Base-by-base conservation (phyloP, 108 stramenopile species). In the Craspedostauros australis region DNA sequence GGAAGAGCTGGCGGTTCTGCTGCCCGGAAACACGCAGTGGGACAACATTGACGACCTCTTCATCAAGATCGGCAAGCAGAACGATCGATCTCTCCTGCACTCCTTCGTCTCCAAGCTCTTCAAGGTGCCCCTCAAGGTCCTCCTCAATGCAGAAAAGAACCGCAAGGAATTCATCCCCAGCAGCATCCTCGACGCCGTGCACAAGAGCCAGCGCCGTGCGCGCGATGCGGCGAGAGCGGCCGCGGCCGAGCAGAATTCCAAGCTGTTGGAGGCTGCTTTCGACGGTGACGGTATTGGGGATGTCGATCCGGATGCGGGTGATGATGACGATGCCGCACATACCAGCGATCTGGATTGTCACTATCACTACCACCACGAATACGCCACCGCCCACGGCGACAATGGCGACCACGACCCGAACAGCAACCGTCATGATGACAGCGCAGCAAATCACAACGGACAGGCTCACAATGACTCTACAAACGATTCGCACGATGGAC, bases 1-100 rank as follows among this genome's bases (percentile, higher is more conserved):
- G 4, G 64, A 81, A 15, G 80, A 83, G 15, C 24, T 91, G 12
- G 54, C 62, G 6, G 46, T 33, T 24, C 70, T 84, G 33, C 53
- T 91, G 28, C 84, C 82, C n/a, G 82, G 82, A 20, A 81, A 73
- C 30, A 72, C 88, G 9, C 77, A 68, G 21, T 86, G 68, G 45
- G 49, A 64, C 9, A 76, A 82, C 40, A 65, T 82, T 29, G 70
- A 82, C 23, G 84, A 86, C 6, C 49, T 91, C 19, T 48, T 86
- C 14, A 55, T 75, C 9, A 76, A 64, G 20, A 72, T 90, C 39
- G 89, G 89, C 6, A 82, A 82, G 26, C 75, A 70, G 1, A 63
- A 82, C 41, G 77, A 85, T 66, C 66, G 79, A 11, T 50, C 57
- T 22, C 64, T 79, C 30, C 54, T 91, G 40, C 72, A 86, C 31